Conservation (phyloP, 1,284 basidiomycete species). For the Coniferiporia weirii region DNA sequence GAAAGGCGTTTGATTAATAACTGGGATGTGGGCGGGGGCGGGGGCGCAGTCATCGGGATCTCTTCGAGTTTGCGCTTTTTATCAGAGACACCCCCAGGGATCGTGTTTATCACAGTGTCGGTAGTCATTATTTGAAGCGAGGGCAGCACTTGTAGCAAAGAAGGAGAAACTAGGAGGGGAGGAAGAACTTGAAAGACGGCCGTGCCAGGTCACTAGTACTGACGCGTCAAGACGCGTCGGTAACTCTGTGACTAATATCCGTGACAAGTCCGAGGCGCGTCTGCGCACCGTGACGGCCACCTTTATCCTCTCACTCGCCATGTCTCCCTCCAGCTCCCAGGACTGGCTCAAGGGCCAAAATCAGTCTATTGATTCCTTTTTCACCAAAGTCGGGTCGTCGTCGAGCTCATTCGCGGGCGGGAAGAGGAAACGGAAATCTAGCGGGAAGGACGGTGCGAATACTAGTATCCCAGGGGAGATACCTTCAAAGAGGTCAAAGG, state of each 20-base stretch:
- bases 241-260: not conserved
- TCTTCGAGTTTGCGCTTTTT: constrained; percentile 19
- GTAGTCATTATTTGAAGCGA: not conserved
- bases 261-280: too few species aligned
- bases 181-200: constrained; percentile 1
- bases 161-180: not conserved
- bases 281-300: too few species aligned
- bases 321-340: not conserved
- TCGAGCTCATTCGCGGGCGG: not conserved
- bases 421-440: not conserved
- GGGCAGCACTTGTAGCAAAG: not conserved
- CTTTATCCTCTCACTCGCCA: too few species aligned
- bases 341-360: not conserved
- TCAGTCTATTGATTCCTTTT: not conserved
- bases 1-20: constrained; percentile 86
- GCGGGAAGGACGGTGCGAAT: not conserved
- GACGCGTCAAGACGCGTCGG: not conserved
- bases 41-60: not conserved
- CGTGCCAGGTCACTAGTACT: too few species aligned
- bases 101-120: not conserved
- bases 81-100: constrained; percentile 10
- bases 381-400: not conserved
- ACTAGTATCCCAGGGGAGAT: not conserved
- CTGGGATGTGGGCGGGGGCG: constrained; percentile 36
- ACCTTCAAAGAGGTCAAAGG: not conserved